These are phyloP conservation scores for Ambrosia artemisiifolia DNA, from an alignment of 129 eudicot genomes.

Conservation along the genomic window DNA sequence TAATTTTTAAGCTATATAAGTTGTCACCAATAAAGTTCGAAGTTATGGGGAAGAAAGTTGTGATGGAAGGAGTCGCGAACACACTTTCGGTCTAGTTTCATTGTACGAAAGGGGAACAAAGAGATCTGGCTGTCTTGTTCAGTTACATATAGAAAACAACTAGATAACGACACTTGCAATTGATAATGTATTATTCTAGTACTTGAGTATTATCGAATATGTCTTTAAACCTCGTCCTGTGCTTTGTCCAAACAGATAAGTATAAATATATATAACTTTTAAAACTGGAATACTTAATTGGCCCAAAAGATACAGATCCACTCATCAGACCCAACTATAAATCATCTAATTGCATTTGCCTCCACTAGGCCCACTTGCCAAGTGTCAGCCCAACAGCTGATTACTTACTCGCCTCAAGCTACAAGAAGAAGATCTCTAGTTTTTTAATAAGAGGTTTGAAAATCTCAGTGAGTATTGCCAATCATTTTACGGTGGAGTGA, in stretches of 20 bases:
- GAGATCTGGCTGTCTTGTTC: too few relatives aligned
- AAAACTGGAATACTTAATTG: background rate
- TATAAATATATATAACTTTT: too few relatives aligned
- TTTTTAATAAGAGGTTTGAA: too few relatives aligned
- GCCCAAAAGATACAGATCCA: background rate
- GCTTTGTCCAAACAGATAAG: slow-evolving; percentile 1
- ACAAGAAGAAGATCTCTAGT: too few relatives aligned
- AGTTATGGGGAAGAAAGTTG: too few relatives aligned
- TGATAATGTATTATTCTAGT: background rate
- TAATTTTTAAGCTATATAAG: too few relatives aligned
- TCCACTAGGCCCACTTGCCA: background rate
- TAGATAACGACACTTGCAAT: background rate
- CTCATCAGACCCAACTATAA: background rate
- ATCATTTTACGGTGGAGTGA: too few relatives aligned
- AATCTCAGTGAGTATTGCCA: too few relatives aligned
- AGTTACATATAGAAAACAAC: background rate
- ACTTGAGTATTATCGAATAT: slow-evolving; percentile 3
- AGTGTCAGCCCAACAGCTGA: background rate
- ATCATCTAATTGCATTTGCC: background rate
- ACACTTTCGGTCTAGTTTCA: too few relatives aligned
- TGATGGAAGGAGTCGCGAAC: too few relatives aligned
- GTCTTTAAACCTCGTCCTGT: slow-evolving; percentile 24
- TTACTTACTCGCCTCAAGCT: background rate
- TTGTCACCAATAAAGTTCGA: too few relatives aligned
- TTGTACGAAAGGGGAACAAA: too few relatives aligned